These are phyloP conservation scores for Rhodofomes roseus DNA, from an alignment of 1,284 basidiomycete species.

Conservation along the genomic window DNA sequence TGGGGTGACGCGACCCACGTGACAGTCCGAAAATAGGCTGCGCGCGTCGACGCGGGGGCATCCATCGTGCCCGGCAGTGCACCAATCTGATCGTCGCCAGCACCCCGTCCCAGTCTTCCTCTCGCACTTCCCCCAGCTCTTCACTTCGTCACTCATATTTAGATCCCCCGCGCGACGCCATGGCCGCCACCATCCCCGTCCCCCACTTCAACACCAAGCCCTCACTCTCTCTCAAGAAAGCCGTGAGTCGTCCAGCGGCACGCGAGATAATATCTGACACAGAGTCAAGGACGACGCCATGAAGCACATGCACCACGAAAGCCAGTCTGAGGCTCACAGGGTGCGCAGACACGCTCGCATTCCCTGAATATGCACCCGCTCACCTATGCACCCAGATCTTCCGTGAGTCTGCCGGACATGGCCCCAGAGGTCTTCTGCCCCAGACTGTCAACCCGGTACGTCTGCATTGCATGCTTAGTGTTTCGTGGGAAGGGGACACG, in stretches of 20 bases:
- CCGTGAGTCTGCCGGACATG: constrained; percentile 65
- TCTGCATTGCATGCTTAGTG: constrained; percentile 5
- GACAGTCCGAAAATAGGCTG: background rate
- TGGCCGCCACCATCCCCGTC: background rate
- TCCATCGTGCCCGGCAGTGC: background rate
- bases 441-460: constrained; percentile 67
- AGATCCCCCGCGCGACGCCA: background rate
- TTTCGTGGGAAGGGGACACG: background rate
- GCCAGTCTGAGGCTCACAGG: constrained; percentile 82
- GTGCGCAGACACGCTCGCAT: no score
- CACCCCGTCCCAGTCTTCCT: background rate
- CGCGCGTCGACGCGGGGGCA: background rate
- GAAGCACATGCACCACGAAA: constrained; percentile 55
- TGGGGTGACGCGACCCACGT: background rate
- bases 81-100: constrained; percentile 1
- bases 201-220: background rate
- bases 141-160: background rate
- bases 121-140: background rate
- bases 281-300: constrained; percentile 29
- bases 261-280: background rate
- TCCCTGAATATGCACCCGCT: constrained; percentile 31
- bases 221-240: background rate
- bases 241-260: background rate
- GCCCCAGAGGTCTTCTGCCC: constrained; percentile 57
- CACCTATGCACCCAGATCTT: constrained; percentile 49